These are phyloP conservation scores for Xylaria nigripes DNA, from an alignment of 495 filamentous ascomycete species.

Conservation along the genomic window DNA sequence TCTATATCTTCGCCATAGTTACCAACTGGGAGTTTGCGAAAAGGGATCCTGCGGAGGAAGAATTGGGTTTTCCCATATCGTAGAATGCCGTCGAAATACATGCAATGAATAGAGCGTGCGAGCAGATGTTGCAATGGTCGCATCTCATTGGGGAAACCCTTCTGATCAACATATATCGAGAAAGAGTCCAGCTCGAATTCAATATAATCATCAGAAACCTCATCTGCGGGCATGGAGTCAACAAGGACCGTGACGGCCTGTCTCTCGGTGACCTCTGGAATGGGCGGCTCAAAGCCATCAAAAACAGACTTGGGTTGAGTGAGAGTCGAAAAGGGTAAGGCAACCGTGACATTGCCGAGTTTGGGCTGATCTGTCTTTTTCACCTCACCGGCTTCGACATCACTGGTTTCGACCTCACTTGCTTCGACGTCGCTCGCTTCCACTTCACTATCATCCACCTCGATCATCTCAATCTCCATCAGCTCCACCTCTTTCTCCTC, in stretches of 20 bases:
- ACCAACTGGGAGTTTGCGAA: constrained; percentile 52
- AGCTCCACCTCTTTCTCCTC: background rate
- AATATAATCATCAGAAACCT: constrained; percentile 21
- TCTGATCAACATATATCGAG: constrained; percentile 37
- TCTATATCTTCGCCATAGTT: constrained; percentile 49
- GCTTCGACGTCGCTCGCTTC: too few relatives aligned
- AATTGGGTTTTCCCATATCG: constrained; percentile 29
- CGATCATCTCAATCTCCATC: background rate
- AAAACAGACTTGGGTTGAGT: constrained; percentile 18
- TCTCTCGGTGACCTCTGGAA: constrained; percentile 18
- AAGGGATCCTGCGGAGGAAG: constrained; percentile 48
- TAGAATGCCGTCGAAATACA: constrained; percentile 55
- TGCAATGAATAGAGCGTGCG: constrained; percentile 27
- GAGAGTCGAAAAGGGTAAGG: constrained; percentile 22
- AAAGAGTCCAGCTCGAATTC: constrained; percentile 46
- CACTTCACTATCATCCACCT: too few relatives aligned
- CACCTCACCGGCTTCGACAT: too few relatives aligned
- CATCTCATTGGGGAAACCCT: constrained; percentile 37
- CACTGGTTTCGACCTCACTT: too few relatives aligned
- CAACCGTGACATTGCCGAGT: constrained; percentile 11
- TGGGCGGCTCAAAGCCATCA: constrained; percentile 14
- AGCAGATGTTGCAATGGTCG: constrained; percentile 44
- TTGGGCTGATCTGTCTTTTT: background rate
- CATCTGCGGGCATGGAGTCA: background rate
- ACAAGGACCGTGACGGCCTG: constrained; percentile 23